A percentile compares a stretch with the other conserved stretches of the same genome.
phyloP scores from a whole-genome alignment of 2,329 filamentous ascomycete genomes.

The Periglandula ipomoeae region DNA sequence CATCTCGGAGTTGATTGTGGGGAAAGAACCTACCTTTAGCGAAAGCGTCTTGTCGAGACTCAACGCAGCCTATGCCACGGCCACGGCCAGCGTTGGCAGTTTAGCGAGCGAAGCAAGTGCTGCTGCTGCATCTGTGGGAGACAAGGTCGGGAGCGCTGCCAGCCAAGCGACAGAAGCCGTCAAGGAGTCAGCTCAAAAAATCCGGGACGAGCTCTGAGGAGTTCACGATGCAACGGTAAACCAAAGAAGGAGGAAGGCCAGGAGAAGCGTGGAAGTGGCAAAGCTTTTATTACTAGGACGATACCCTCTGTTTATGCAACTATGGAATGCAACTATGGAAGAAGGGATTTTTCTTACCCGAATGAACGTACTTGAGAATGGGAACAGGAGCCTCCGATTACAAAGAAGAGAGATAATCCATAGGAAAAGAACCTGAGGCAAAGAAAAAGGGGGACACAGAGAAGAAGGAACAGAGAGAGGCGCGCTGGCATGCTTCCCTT shows the following conservation, averaged over 20 bases:
- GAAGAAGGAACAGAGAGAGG: too few species aligned
- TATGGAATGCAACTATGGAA: too few species aligned
- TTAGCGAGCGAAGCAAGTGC: constrained; percentile 25
- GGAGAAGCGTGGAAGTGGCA: neutral
- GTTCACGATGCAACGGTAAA: neutral
- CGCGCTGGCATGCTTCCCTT: neutral
- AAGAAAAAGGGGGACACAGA: neutral
- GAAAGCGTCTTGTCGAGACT: constrained; percentile 70
- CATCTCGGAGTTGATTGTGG: constrained; percentile 66
- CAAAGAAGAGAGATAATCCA: neutral
- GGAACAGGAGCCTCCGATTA: too few species aligned
- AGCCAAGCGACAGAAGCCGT: constrained; percentile 33
- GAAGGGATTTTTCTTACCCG: too few species aligned
- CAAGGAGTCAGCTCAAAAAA: constrained; percentile 27
- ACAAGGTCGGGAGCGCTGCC: constrained; percentile 27
- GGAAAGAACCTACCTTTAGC: constrained; percentile 72
- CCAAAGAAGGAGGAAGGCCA: neutral
- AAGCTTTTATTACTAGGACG: neutral
- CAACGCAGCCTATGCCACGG: constrained; percentile 62
- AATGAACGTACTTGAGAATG: too few species aligned
- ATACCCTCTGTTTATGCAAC: neutral
- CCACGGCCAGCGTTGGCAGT: constrained; percentile 44
- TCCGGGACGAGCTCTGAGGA: constrained; percentile 35
- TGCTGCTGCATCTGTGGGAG: constrained; percentile 23
- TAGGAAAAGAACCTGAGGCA: neutral